Base-by-base conservation (phyloP, 2,329 filamentous ascomycete species). In the Calonectria hawksworthii region DNA sequence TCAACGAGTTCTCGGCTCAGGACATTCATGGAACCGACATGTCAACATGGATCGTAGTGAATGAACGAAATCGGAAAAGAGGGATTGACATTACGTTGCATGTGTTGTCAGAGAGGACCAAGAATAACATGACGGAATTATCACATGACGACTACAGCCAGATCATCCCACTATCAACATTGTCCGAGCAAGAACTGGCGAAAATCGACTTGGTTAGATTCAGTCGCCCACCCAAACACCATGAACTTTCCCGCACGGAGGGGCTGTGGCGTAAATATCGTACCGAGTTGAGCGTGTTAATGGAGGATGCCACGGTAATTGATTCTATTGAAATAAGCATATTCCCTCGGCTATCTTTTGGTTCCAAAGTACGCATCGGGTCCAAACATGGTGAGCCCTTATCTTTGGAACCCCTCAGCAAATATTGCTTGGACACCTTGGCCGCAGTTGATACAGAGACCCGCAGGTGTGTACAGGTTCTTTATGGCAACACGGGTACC, bases 261-360 rank as follows among this genome's bases (percentile, higher is more conserved):
- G 50, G 28, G 3, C 9, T 68, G n/a, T 68, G 65, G 65, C 11
- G 30, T 14, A 54, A 54, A 26, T 56, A 44, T n/a, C 51, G 51
- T n/a, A 18, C 50, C 2, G 66, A 68, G 0, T 21, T 44, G 9
- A 23, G 21, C 13, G 28, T n/a, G 5, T 16, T 68, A 8, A 68
- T 68, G 66, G 51, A 21, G 14, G 36, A 50, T 30, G 13, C 44
- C 13, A 32, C 51, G 8, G 38, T 68, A 9, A 28, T 36, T 26
- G 66, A 68, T 38, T 68, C 66, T 32, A 68, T 68, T 11, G 66
- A 68, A 59, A 68, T 47, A 2, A 68, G 66, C 21, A 30, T 68
- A 13, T 68, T 68, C 34, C 66, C 66, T 2, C n/a, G 66, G 14
- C 6, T 68, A 6, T 52, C 51, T 0, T 47, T 68, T 32, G 51